These are phyloP conservation scores for Colletotrichum sojae DNA, from an alignment of 2,329 filamentous ascomycete species.

Conservation along the genomic window DNA sequence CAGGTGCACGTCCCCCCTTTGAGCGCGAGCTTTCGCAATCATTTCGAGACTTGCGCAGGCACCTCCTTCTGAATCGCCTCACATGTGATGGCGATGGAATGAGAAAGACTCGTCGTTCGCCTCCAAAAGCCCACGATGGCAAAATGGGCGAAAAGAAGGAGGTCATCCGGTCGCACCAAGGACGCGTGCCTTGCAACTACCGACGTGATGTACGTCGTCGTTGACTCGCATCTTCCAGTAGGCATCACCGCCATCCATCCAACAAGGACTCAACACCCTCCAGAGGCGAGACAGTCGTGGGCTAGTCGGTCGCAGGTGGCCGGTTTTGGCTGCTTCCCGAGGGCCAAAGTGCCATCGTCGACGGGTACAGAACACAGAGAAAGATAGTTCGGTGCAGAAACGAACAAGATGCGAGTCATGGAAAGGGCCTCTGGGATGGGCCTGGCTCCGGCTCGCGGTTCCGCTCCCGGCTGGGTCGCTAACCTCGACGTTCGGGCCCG, in stretches of 20 bases:
- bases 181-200: not conserved
- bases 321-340: constrained; percentile 21
- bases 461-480: constrained; percentile 37
- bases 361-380: not conserved
- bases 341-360: constrained; percentile 23
- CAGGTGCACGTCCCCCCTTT: constrained; percentile 9
- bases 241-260: not conserved
- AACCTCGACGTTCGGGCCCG: constrained; percentile 39
- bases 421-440: constrained; percentile 9
- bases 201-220: not conserved
- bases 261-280: not conserved
- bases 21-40: not conserved
- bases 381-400: not conserved
- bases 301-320: constrained; percentile 4
- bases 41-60: not conserved
- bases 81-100: constrained; percentile 1
- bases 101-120: too few species aligned
- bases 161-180: not conserved
- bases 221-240: constrained; percentile 16
- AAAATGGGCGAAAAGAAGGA: not conserved
- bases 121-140: too few species aligned
- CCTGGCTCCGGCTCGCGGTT: constrained; percentile 33
- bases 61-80: constrained; percentile 15
- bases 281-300: constrained; percentile 18
- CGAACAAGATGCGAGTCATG: constrained; percentile 32